These are phyloP conservation scores for Pyrenochaeta sp. DNA, from an alignment of 2,329 filamentous ascomycete genomes.

Conservation along the genomic window DNA sequence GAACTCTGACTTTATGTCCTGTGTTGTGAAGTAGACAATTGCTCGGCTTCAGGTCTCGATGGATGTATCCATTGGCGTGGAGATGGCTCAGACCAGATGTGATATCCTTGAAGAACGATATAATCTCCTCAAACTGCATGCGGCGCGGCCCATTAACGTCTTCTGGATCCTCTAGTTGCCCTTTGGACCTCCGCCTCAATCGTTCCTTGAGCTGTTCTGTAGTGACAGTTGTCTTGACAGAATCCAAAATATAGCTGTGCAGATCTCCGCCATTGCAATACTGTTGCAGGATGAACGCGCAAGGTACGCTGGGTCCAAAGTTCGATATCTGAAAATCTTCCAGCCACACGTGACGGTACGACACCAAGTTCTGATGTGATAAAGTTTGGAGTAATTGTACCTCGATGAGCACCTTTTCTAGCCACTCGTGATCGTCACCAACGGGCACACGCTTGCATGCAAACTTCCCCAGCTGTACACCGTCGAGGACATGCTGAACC, in stretches of 20 bases:
- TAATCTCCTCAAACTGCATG: conserved; percentile 88
- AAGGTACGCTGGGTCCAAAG: conserved; percentile 91
- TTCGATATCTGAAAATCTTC: conserved; percentile 83
- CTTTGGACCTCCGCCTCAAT: conserved; percentile 81
- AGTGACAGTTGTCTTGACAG: conserved; percentile 67
- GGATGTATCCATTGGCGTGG: conserved; percentile 91
- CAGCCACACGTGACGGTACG: conserved; percentile 96
- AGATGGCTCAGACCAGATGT: conserved; percentile 90
- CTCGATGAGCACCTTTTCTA: conserved; percentile 92
- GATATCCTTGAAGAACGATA: conserved; percentile 95
- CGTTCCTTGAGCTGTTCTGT: conserved; percentile 90
- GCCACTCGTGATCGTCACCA: conserved; percentile 89
- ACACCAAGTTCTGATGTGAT: conserved; percentile 93
- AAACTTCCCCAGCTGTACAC: conserved; percentile 86
- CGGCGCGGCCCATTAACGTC: conserved; percentile 62
- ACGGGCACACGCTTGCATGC: conserved; percentile 98
- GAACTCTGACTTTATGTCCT: conserved; percentile 74
- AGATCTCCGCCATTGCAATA: conserved; percentile 96
- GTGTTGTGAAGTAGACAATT: conserved; percentile 90
- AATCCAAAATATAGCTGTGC: conserved; percentile 83
- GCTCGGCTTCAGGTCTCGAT: conserved; percentile 93
- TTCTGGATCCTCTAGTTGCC: conserved; percentile 70
- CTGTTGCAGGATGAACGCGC: conserved; percentile 95
- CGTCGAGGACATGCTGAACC: conserved; percentile 92
- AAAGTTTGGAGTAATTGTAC: conserved; percentile 92